These are phyloP conservation scores for Phaffia rhodozyma DNA, from an alignment of 1,284 basidiomycete genomes.

Conservation along the genomic window DNA sequence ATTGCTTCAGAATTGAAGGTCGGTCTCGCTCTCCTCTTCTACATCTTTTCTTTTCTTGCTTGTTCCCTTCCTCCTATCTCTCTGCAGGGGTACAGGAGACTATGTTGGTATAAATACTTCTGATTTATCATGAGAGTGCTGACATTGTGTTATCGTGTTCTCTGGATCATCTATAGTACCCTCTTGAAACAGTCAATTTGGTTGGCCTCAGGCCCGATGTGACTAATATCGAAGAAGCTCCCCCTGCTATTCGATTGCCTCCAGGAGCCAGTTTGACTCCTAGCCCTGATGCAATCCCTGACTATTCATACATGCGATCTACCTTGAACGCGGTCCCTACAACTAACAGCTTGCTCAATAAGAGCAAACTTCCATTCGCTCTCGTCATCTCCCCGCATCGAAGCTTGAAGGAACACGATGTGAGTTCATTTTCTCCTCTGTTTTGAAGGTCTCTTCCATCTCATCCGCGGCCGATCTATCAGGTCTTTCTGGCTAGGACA, in stretches of 20 bases:
- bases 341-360: constrained; percentile 77
- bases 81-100: no score
- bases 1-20: constrained; percentile 15
- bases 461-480: background rate
- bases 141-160: constrained; percentile 60
- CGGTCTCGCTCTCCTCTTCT: background rate
- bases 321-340: constrained; percentile 90
- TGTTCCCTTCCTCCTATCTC: background rate
- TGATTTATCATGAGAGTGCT: constrained; percentile 28
- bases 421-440: constrained; percentile 20
- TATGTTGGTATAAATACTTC: no score
- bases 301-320: constrained; percentile 82
- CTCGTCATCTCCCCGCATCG: constrained; percentile 88
- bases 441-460: background rate
- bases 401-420: constrained; percentile 46
- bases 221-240: constrained; percentile 61
- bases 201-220: constrained; percentile 84
- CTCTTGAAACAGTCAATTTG: constrained; percentile 71
- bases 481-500: background rate
- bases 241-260: constrained; percentile 81
- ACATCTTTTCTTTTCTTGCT: constrained; percentile 5
- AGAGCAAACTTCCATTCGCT: constrained; percentile 86
- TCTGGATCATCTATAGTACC: constrained; percentile 54
- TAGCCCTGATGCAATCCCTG: constrained; percentile 68
- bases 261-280: constrained; percentile 67